Base-by-base conservation (phyloP, 1,284 basidiomycete species). In the Ustilago cynodontis region DNA sequence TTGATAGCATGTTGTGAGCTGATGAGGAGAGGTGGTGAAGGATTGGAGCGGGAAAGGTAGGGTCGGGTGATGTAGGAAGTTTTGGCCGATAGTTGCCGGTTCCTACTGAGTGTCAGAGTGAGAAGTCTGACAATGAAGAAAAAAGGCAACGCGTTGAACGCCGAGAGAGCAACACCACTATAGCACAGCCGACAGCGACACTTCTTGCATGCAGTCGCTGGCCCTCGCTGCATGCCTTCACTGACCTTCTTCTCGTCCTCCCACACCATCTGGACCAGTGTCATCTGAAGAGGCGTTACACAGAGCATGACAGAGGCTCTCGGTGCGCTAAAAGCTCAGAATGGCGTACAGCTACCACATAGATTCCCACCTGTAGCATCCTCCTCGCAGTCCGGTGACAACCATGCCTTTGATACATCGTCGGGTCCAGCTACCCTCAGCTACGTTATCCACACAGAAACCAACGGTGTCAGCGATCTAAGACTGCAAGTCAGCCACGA, bases 401-500 rank as follows among this genome's bases (percentile, higher is more conserved):
- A 10, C 41, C 9, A 47, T 52, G 41, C n/a, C 16, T 35, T 37
- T 22, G 20, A 26, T n/a, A 26, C 55, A 45, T 14, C 41, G 20
- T 14, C 28, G 16, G 57, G 11, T 18, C 47, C 37, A 3, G 52
- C 37, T 10, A 59, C 61, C 9, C 26, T 72, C 43, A 60, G 60
- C 54, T 78, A 66, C 57, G 51, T 59, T 11, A 52, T 81, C 6
- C 73, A 79, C 59, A 78, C 74, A 4, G 64, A 65, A 22, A 68
- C 65, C 9, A 33, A 63, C 16, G 59, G 65, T 1, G 35, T 80
- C 37, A 50, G 47, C 37, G 79, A 80, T 31, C 29, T 59, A 14
- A 49, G 68, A 22, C 54, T 81, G 2, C 70, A 80, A 35, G 71
- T 81, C 59, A 75, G 71, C 60, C 45, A 64, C 22, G 60, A 72